These are phyloP conservation scores for Colletotrichum zoysiae DNA, from an alignment of 2,329 filamentous ascomycete genomes.

Conservation along the genomic window DNA sequence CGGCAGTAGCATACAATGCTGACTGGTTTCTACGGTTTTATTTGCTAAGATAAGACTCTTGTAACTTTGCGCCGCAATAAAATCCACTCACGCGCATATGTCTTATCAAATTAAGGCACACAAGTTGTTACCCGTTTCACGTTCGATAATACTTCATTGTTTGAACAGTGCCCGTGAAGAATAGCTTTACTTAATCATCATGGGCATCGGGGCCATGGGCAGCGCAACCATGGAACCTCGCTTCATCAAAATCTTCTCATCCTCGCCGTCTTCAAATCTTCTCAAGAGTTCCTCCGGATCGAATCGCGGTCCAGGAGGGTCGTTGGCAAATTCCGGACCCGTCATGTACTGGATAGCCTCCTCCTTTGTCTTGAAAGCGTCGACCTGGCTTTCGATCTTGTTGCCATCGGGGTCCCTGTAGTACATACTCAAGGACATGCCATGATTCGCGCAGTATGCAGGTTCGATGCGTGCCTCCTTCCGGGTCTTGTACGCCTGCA, in stretches of 20 bases:
- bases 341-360: conserved; percentile 57
- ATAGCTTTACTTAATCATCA: not conserved
- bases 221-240: not conserved
- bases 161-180: not conserved
- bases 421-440: conserved; percentile 60
- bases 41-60: too few species aligned
- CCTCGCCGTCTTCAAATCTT: conserved; percentile 27
- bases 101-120: not conserved
- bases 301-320: conserved; percentile 47
- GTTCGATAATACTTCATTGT: too few species aligned
- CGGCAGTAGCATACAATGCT: not conserved
- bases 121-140: not conserved
- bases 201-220: fast-evolving
- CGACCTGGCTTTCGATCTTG: conserved; percentile 60
- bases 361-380: conserved; percentile 54
- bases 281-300: conserved; percentile 29
- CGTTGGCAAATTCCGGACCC: conserved; percentile 51
- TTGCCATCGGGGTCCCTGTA: conserved; percentile 64
- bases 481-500: conserved; percentile 52
- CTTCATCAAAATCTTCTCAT: conserved; percentile 20
- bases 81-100: not conserved
- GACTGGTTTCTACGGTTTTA: not conserved
- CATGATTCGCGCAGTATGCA: conserved; percentile 61
- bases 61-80: not conserved
- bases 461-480: conserved; percentile 54